Conservation (phyloP, 1,139 yeast species). For the Tardiomyces depauwii region DNA sequence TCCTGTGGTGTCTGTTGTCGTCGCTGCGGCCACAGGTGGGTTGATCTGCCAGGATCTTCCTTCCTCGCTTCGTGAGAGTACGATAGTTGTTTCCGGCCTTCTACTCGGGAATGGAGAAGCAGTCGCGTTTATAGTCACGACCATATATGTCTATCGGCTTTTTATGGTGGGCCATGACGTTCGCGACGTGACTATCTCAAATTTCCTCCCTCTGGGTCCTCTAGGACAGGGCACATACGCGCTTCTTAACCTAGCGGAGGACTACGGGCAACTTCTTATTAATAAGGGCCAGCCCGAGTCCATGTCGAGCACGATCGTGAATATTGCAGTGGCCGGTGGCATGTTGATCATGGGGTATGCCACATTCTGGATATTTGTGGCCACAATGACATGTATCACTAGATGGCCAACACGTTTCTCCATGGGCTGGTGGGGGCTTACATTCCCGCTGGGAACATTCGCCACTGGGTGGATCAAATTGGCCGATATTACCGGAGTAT, state of each 20-base stretch:
- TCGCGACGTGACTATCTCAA: constrained; percentile 36
- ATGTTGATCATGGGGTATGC: constrained; percentile 50
- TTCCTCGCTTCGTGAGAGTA: constrained; percentile 34
- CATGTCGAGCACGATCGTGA: neutral
- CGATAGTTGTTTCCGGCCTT: constrained; percentile 43
- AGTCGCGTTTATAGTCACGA: constrained; percentile 45
- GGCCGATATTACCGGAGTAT: constrained; percentile 33
- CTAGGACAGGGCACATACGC: constrained; percentile 78
- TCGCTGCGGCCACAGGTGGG: constrained; percentile 58
- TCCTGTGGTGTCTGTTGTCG: constrained; percentile 70
- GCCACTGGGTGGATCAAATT: constrained; percentile 47
- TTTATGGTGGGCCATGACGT: constrained; percentile 51
- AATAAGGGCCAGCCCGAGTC: neutral
- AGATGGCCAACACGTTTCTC: constrained; percentile 35
- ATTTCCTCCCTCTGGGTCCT: constrained; percentile 55
- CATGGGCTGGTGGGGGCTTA: constrained; percentile 73
- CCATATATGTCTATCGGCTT: constrained; percentile 49
- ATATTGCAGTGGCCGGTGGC: constrained; percentile 23
- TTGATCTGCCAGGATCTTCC: constrained; percentile 38
- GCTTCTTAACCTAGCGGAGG: constrained; percentile 46
- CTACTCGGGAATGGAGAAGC: constrained; percentile 61
- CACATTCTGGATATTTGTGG: constrained; percentile 37
- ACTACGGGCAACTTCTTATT: constrained; percentile 18
- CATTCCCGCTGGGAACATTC: constrained; percentile 88
- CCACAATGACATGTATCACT: constrained; percentile 30